Base-by-base conservation (phyloP, 352 stramenopile genomes). In the Phytophthora tentaculata region DNA sequence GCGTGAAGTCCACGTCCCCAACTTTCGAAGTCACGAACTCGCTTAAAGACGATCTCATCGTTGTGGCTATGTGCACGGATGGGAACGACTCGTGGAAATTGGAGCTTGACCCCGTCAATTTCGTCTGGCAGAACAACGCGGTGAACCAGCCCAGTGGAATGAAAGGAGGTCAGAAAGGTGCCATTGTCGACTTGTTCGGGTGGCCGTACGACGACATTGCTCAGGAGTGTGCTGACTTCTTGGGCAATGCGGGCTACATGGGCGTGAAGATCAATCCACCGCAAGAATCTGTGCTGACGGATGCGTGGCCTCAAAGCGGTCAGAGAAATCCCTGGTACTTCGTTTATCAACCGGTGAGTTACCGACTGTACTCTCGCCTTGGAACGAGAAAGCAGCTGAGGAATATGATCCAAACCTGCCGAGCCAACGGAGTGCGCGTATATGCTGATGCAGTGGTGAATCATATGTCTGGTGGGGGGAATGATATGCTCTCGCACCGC, bases 311-410 rank as follows among this genome's bases (percentile, higher is more conserved):
- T 5, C 57, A 79, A 44, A 71, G 67, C 14, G 75, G 67, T 1
- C 62, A 87, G 56, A 76, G 77, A 20, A 92, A 90, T 49, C 83
- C 84, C 16, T 92, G 84, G 84, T 92, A 90, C 58, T 81, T 86
- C 32, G 71, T 84, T 17, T 90, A 90, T 54, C 81, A 90, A 23
- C 79, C 84, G 4, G 83, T 91, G 54, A 89, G 76, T 53, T 92
- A 88, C 44, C 79, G 80, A 0, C 62, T 92, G 26, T 63, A 86
- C 60, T 87, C 80, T 5, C 77, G 84, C 17, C 73, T 92, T 20
- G 83, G 84, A 5, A 63, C 81, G 26, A 78, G 84, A 57, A 37
- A 66, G 10, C 67, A 92, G 53, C 45, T 92, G 3, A 69, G 81
- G 2, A 74, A 67, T 0, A 86, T 91, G 81, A 91, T 92, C 69